Evolutionary conservation across 2,329 filamentous ascomycete species (phyloP).

Genomic region (Grosmannia serpens): DNA sequence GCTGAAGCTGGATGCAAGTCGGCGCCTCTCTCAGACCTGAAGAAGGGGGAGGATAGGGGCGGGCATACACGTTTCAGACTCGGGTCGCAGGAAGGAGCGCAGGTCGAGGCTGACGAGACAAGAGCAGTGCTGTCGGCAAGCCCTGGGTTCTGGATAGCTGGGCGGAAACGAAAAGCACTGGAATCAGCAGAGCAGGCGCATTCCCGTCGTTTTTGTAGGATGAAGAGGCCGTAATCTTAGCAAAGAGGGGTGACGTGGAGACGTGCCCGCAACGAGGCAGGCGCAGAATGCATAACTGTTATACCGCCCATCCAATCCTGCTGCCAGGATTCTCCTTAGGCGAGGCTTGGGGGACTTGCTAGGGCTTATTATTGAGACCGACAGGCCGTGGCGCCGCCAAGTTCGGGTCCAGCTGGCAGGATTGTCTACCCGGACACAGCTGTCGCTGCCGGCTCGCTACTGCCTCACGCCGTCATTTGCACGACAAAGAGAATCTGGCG

Average conservation of each 20-base stretch:
- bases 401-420: not conserved
- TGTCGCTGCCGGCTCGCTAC: not conserved
- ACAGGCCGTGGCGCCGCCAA: not conserved
- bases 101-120: not conserved
- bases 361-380: not conserved
- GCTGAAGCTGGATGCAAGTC: too few species aligned
- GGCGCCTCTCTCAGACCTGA: too few species aligned
- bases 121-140: not conserved
- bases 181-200: not conserved
- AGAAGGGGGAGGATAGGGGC: not conserved
- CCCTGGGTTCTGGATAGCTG: not conserved
- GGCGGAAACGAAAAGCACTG: not conserved
- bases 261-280: not conserved
- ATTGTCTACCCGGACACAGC: not conserved
- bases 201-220: not conserved
- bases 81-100: not conserved
- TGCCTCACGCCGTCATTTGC: not conserved
- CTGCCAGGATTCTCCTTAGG: not conserved
- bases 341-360: not conserved
- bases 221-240: not conserved
- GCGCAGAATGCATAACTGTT: not conserved
- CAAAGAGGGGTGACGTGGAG: conserved; percentile 2
- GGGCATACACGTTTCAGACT: conserved; percentile 3
- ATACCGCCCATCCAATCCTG: too few species aligned
- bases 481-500: not conserved